Evolutionary conservation across 139 green algal species (phyloP), one percentile per base, ranked within the genome.

Genomic region (Chlorella sp.): DNA sequence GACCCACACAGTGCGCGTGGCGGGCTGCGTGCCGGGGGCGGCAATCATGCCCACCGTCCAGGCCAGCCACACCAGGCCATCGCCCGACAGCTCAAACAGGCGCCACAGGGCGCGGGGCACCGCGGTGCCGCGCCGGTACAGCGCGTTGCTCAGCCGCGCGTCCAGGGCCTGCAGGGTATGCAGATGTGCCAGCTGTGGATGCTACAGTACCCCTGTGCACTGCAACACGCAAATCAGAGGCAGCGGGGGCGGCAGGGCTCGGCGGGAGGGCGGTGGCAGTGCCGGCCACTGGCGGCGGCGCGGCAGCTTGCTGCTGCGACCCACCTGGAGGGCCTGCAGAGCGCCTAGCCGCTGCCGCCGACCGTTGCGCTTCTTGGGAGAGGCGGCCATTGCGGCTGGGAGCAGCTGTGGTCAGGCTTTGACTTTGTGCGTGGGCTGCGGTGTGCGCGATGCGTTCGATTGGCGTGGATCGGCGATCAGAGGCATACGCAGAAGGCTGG

Each of bases 41-140:
- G 85, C 44, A 25, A 51, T 47, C 1, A 68, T 36, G 9, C 23
- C 60, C 1, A 83, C 1, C 7, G 71, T 68, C 17, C 84, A 21
- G 4, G 83, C 64, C 0, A 94, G 62, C 90, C 90, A 94, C 56
- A 95, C 36, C 1, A 95, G 64, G 25, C 87, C 90, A n/a, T 92
- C 89, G 39, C 92, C 92, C 20, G 39, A 79, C 38, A 92, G 84
- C 81, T 95, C 92, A 26, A 95, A 74, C 7, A 89, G 30, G 47
- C 89, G 87, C 47, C 86, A 88, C 20, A 85, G 18, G 3, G n/a
- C 28, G 39, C 92, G 62, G 4, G 92, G 91, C 17, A 94, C 70
- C 28, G 38, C 34, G 41, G 34, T 44, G 57, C 87, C 82, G 1
- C 11, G 25, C 12, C 56, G n/a, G 60, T 69, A 86, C n/a, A 86